Evolutionary conservation across 495 filamentous ascomycete genomes (phyloP).

Genomic region (Penicillium goetzii): DNA sequence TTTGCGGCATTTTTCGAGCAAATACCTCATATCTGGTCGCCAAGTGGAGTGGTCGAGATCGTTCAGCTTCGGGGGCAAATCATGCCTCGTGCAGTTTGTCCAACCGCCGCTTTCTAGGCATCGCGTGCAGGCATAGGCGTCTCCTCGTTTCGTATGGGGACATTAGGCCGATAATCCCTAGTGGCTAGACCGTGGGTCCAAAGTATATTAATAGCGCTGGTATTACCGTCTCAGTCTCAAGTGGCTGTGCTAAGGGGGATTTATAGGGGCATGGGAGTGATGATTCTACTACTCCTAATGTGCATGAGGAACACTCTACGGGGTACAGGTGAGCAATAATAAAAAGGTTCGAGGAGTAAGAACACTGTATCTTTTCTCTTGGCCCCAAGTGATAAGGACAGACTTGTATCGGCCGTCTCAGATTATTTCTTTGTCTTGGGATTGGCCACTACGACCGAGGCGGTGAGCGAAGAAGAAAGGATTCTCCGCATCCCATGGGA

Average conservation of each 20-base stretch:
- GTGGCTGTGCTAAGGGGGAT: constrained; percentile 14
- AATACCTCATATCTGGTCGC: constrained; percentile 26
- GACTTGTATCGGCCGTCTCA: constrained; percentile 25
- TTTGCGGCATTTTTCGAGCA: constrained; percentile 28
- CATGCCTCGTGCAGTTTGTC: constrained; percentile 12
- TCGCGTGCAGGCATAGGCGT: constrained; percentile 13
- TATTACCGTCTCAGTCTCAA: not conserved
- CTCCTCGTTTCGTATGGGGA: constrained; percentile 10
- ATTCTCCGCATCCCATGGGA: constrained; percentile 26
- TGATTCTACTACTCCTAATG: too few species aligned
- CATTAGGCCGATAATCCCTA: constrained; percentile 21
- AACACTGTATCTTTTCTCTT: not conserved
- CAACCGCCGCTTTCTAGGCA: constrained; percentile 8
- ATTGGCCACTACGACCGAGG: constrained; percentile 27
- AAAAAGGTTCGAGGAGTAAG: not conserved
- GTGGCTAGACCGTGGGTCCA: constrained; percentile 24
- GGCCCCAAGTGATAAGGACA: constrained; percentile 9
- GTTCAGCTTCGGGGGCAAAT: constrained; percentile 18
- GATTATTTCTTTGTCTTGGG: constrained; percentile 27
- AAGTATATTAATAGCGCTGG: constrained; percentile 23
- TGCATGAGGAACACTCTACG: too few species aligned
- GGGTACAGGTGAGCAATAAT: not conserved
- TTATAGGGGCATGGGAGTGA: not conserved
- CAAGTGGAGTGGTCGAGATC: constrained; percentile 25
- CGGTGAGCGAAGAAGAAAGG: constrained; percentile 26